These are phyloP conservation scores for Sclerotinia trifoliorum DNA, from an alignment of 2,329 filamentous ascomycete genomes.

Conservation along the genomic window DNA sequence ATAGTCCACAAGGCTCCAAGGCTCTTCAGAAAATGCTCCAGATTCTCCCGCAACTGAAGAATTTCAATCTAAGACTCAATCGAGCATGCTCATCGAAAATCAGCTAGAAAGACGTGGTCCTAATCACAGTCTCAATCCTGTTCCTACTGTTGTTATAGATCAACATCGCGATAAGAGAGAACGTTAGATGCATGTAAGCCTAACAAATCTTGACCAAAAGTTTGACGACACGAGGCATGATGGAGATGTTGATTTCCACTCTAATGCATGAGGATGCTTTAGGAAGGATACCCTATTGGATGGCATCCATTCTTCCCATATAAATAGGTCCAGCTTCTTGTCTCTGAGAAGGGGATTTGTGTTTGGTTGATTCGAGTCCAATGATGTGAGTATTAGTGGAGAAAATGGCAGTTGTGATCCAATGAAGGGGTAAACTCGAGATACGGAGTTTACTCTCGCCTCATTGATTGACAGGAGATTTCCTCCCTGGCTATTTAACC, in stretches of 20 bases:
- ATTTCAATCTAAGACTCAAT: constrained; percentile 30
- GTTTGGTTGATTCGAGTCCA: background rate
- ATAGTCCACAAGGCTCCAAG: constrained; percentile 44
- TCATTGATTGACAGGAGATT: constrained; percentile 11
- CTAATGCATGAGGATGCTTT: constrained; percentile 9
- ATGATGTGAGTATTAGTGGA: constrained; percentile 1
- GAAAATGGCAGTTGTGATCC: background rate
- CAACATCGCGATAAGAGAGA: constrained; percentile 11
- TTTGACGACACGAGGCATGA: constrained; percentile 21
- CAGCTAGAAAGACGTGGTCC: constrained; percentile 28
- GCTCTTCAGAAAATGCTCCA: constrained; percentile 46
- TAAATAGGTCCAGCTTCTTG: background rate
- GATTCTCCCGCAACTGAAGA: constrained; percentile 42
- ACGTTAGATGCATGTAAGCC: constrained; percentile 16
- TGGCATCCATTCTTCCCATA: background rate
- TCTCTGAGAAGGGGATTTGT: background rate
- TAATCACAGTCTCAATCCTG: constrained; percentile 27
- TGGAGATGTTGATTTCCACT: constrained; percentile 13
- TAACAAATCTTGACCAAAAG: constrained; percentile 21
- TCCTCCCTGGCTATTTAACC: background rate
- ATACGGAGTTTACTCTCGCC: background rate
- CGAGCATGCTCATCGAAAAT: constrained; percentile 31
- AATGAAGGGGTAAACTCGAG: constrained; percentile 12
- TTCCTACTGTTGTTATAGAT: constrained; percentile 21
- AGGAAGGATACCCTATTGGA: constrained; percentile 15